phyloP scores from a whole-genome alignment of 2,329 filamentous ascomycete species.

The Helotiales sp. region DNA sequence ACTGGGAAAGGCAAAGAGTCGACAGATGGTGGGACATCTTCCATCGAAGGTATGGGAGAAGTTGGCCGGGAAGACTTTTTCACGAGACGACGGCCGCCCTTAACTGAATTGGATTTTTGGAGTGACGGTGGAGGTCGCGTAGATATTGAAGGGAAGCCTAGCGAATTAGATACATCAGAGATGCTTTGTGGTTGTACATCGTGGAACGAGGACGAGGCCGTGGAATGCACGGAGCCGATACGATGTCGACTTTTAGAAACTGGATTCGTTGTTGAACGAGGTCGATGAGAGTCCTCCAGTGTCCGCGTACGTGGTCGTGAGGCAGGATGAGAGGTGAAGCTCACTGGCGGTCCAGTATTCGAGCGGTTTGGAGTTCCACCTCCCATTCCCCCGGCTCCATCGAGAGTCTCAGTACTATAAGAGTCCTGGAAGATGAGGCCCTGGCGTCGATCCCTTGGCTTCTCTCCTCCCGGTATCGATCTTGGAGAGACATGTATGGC shows the following conservation, averaged over 20 bases:
- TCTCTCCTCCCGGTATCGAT: slow-evolving; percentile 45
- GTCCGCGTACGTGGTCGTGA: slow-evolving; percentile 50
- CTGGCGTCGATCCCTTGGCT: slow-evolving; percentile 46
- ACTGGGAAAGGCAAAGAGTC: slow-evolving; percentile 61
- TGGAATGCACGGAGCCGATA: slow-evolving; percentile 70
- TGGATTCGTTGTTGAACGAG: slow-evolving; percentile 39
- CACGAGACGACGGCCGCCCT: slow-evolving; percentile 51
- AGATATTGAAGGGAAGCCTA: slow-evolving; percentile 43
- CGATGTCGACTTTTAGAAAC: slow-evolving; percentile 56
- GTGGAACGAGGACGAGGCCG: slow-evolving; percentile 53
- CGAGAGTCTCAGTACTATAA: slow-evolving; percentile 42
- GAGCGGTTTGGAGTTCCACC: slow-evolving; percentile 7
- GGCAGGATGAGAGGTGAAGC: slow-evolving; percentile 29
- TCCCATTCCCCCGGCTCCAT: slow-evolving; percentile 8
- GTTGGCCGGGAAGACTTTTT: slow-evolving; percentile 57
- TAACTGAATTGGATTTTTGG: slow-evolving; percentile 38
- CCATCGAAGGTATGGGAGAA: slow-evolving; percentile 47
- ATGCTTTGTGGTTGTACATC: slow-evolving; percentile 45
- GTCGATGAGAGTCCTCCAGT: slow-evolving; percentile 41
- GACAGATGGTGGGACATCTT: slow-evolving; percentile 54
- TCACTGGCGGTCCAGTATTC: slow-evolving; percentile 29
- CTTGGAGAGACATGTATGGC: slow-evolving; percentile 50
- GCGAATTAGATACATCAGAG: slow-evolving; percentile 36
- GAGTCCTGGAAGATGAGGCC: slow-evolving; percentile 63
- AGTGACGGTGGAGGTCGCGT: slow-evolving; percentile 36